These are phyloP conservation scores for Omphalotus guepiniiformis DNA, from an alignment of 768 basidiomycete genomes.

Conservation along the genomic window DNA sequence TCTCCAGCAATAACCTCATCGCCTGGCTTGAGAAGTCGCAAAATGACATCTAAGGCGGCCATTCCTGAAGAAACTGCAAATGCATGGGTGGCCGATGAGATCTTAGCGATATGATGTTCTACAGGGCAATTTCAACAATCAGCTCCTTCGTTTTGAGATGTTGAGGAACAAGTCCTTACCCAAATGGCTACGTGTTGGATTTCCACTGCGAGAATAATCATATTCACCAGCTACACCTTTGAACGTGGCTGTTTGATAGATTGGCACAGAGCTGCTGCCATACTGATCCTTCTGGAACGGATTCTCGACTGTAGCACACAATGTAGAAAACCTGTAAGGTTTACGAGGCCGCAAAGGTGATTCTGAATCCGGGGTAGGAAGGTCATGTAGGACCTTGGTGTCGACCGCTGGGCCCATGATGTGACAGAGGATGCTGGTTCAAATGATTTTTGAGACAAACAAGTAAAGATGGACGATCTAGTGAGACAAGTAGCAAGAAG, in stretches of 20 bases:
- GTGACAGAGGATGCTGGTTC: constrained; percentile 5
- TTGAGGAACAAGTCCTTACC: constrained; percentile 43
- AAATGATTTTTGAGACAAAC: constrained; percentile 3
- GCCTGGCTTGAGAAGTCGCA: constrained; percentile 92
- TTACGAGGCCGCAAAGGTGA: constrained; percentile 63
- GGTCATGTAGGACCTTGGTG: constrained; percentile 41
- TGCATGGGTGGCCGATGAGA: constrained; percentile 87
- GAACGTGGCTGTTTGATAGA: constrained; percentile 98
- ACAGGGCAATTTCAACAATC: constrained; percentile 8
- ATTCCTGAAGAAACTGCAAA: constrained; percentile 96
- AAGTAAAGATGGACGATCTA: constrained; percentile 2
- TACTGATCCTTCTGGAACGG: constrained; percentile 93
- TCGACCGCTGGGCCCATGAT: constrained; percentile 36
- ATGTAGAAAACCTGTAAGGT: constrained; percentile 85
- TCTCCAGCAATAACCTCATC: constrained; percentile 95
- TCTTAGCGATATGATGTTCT: constrained; percentile 98
- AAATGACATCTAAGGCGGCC: constrained; percentile 95
- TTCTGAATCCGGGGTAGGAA: constrained; percentile 81
- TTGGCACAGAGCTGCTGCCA: constrained; percentile 90
- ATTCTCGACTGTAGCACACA: constrained; percentile 90
- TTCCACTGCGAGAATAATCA: constrained; percentile 93
- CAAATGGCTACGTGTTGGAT: constrained; percentile 93
- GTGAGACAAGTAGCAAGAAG: constrained; percentile 4
- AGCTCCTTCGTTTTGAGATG: not conserved
- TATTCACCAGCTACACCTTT: constrained; percentile 88